Evolutionary conservation across 1,284 basidiomycete species (phyloP), one percentile per base, ranked within the genome.

Genomic region (Jaminaea rosea): DNA sequence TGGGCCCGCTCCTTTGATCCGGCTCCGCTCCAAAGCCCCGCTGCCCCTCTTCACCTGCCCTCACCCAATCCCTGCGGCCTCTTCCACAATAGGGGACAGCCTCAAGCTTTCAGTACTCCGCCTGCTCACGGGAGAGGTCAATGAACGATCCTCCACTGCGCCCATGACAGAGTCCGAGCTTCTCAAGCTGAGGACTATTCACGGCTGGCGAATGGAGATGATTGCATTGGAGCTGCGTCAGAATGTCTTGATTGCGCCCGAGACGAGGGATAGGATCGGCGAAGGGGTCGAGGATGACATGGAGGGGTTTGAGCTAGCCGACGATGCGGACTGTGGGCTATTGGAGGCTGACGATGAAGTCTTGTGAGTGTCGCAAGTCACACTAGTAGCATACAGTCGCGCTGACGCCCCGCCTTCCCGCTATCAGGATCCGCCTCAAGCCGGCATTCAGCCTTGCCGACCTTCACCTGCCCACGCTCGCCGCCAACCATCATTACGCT

Each of bases 341-440:
- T 59, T 73, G 48, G 71, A 73, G 46, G 51, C 67, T 32, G 69
- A 69, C 7, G 71, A 73, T 42, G 59, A 65, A 54, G 56, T 73
- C 13, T 52, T 68, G n/a, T 58, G 49, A 47, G 56, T 56, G 6
- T 42, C 2, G 15, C 7, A 42, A 17, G 13, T 15, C 32, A 55
- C 4, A n/a, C n/a, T n/a, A n/a, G n/a, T n/a, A n/a, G n/a, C n/a
- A n/a, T n/a, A n/a, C n/a, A n/a, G n/a, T n/a, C n/a, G n/a, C 56
- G 60, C 21, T 56, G 56, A 0, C 51, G 15, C 27, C 23, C 17
- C 13, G 21, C 26, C 29, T 19, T 19, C 26, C 4, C 28, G 13
- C 17, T 28, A 7, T 13, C 39, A 50, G 49, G 24, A 31, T 50
- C 26, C 49, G 49, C 21, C 15, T 50, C 21, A 50, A 50, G 17